Base-by-base conservation (phyloP, 176 grass and related monocot genomes). In the Oryza nivara region DNA sequence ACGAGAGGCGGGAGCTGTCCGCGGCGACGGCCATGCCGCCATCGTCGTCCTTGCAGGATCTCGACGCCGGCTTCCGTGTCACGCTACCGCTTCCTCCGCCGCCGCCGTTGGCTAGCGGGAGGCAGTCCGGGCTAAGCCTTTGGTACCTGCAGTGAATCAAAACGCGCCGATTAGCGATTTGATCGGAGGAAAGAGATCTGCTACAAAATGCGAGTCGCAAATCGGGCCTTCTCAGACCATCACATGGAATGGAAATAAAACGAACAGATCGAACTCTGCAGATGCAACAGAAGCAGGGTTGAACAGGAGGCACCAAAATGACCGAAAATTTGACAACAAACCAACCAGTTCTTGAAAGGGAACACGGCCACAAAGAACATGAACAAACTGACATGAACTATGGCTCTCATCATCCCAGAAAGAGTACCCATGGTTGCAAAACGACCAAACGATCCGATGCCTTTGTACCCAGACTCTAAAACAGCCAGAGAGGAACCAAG, bases 81-180 rank as follows among this genome's bases (percentile, higher is more conserved):
- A 87, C 85, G 76, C 65, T 70, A 26, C 72, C 65, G 19, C 91
- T 63, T 63, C 58, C 58, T n/a, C 58, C 61, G 76, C 87, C 68
- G 60, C 40, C 40, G 40, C 84, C 40, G 40, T 83, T 87, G 36
- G 78, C 61, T 61, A 97, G 92, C 19, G 88, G 92, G 23, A 92
- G 88, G 85, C 88, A 90, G 84, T 97, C 94, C 32, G 90, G 88
- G 80, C 92, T 97, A 3, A 94, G 84, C 87, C 88, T 87, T 74
- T 92, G 94, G 92, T 92, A 97, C 91, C 92, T 97, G 90, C 56
- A 36, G 23, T 40, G 38, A 75, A 82, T 26, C 52, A 16, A 44
- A n/a, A 40, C 49, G 9, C 17, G 4, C 17, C 9, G 17, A 44
- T 91, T 74, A 91, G 65, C 19, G 49, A 84, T 80, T 65, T 79